phyloP scores from a whole-genome alignment of 495 filamentous ascomycete species.

The Aspergillus leporis region DNA sequence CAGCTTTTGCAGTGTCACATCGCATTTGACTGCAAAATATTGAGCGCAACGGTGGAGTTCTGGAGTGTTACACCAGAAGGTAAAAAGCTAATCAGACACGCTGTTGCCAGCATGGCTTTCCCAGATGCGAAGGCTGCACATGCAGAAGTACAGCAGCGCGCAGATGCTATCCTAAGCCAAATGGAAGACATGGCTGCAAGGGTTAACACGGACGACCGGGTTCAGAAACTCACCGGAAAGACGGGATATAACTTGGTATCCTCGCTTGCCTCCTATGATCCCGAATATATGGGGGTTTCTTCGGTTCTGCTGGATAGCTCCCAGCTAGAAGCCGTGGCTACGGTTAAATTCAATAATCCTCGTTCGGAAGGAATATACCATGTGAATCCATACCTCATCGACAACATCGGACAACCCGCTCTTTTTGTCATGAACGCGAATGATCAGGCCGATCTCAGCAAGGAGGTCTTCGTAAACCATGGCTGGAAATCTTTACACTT shows the following conservation, averaged over 20 bases:
- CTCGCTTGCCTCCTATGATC: constrained; percentile 62
- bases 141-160: neutral
- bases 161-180: neutral
- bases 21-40: neutral
- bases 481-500: constrained; percentile 45
- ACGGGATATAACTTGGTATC: constrained; percentile 70
- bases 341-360: constrained; percentile 31
- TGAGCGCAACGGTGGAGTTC: neutral
- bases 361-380: constrained; percentile 8
- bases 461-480: constrained; percentile 46
- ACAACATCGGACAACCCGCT: constrained; percentile 48
- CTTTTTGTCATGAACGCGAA: constrained; percentile 57
- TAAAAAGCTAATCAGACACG: neutral
- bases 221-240: constrained; percentile 33
- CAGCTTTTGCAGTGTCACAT: neutral
- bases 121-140: neutral
- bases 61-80: neutral
- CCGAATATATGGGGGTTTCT: constrained; percentile 58
- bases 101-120: neutral
- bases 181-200: neutral
- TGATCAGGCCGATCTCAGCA: constrained; percentile 44
- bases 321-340: constrained; percentile 35
- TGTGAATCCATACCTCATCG: constrained; percentile 42
- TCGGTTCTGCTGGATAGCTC: constrained; percentile 36
- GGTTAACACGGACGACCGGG: neutral